These are phyloP conservation scores for Macrolepiota albuminosa DNA, from an alignment of 768 basidiomycete species.

Conservation along the genomic window DNA sequence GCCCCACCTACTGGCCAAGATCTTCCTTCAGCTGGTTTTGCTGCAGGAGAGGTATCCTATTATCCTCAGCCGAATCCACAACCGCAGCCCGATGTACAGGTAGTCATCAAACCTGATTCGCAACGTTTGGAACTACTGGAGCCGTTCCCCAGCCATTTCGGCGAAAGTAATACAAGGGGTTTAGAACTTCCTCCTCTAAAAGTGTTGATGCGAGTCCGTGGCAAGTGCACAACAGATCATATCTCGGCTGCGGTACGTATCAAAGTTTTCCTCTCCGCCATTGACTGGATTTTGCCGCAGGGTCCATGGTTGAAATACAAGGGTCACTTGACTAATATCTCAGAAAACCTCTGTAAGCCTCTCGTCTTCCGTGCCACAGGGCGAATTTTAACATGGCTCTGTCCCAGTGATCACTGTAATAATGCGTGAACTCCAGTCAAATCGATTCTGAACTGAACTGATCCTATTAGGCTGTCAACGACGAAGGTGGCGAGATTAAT, in stretches of 20 bases:
- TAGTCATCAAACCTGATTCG: conserved; percentile 74
- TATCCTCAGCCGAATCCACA: conserved; percentile 72
- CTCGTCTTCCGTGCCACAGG: not conserved
- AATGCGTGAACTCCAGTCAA: not conserved
- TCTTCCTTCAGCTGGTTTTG: conserved; percentile 81
- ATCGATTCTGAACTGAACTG: not conserved
- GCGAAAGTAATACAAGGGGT: conserved; percentile 40
- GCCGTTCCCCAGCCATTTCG: conserved; percentile 82
- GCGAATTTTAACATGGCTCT: not conserved
- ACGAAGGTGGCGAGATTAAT: conserved; percentile 92
- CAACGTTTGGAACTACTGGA: conserved; percentile 83
- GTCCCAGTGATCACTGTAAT: conserved; percentile 75
- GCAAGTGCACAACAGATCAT: conserved; percentile 99
- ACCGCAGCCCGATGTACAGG: conserved; percentile 70
- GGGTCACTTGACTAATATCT: conserved; percentile 93
- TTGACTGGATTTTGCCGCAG: conserved; percentile 29
- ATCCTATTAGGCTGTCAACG: conserved; percentile 71
- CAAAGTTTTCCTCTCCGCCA: not conserved
- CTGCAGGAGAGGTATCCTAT: conserved; percentile 64
- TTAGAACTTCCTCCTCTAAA: conserved; percentile 79
- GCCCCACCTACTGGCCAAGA: conserved; percentile 78
- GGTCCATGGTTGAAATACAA: conserved; percentile 99
- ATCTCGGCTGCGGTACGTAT: conserved; percentile 86
- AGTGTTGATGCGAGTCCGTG: conserved; percentile 85
- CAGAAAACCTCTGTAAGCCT: conserved; percentile 84